phyloP scores from a whole-genome alignment of 306 rosid genomes.

The Vigna radiata region DNA sequence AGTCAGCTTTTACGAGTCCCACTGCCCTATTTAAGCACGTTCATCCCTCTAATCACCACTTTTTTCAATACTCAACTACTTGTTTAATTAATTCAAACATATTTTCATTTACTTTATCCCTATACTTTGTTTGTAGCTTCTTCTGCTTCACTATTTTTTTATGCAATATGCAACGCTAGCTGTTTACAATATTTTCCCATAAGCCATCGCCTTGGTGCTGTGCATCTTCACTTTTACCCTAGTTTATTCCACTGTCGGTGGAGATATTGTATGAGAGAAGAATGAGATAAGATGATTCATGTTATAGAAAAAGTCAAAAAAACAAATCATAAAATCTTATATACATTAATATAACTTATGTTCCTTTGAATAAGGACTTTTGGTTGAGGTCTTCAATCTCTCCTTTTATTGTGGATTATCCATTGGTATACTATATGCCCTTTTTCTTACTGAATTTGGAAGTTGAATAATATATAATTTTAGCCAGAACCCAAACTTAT shows the following conservation, averaged over 20 bases:
- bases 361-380: constrained; percentile 42
- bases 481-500: background rate
- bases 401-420: constrained; percentile 19
- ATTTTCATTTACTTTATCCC: constrained; percentile 14
- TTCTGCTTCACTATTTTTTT: constrained; percentile 31
- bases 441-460: constrained; percentile 30
- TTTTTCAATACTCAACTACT: constrained; percentile 37
- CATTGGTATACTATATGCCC: background rate
- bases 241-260: constrained; percentile 28
- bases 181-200: constrained; percentile 12
- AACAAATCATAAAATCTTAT: background rate
- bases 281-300: background rate
- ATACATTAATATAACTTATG: background rate
- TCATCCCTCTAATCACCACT: constrained; percentile 41
- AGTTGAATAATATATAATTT: constrained; percentile 14
- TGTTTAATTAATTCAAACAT: constrained; percentile 40
- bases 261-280: background rate
- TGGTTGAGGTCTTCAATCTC: constrained; percentile 26
- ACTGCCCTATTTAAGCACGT: constrained; percentile 41
- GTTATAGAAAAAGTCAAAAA: no score
- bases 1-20: constrained; percentile 56
- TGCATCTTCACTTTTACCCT: constrained; percentile 35
- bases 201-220: constrained; percentile 30
- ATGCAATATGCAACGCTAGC: constrained; percentile 11
- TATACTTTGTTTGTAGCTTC: constrained; percentile 4